Evolutionary conservation across 2,329 filamentous ascomycete genomes (phyloP).

Genomic region (Phialemonium atrogriseum): DNA sequence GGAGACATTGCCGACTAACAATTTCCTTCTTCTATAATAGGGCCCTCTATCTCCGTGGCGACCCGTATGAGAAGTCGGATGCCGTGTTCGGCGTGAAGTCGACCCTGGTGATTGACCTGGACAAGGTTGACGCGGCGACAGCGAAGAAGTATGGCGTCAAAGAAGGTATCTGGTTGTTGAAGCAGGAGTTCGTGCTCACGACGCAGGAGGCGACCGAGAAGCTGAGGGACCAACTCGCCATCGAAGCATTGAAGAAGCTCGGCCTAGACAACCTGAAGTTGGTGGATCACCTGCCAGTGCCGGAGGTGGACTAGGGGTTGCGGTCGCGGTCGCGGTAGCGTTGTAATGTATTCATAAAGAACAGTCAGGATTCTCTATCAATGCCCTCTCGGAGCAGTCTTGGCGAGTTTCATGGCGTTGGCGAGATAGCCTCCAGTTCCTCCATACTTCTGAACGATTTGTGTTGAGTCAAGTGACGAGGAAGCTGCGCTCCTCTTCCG

Average conservation of each 20-base stretch:
- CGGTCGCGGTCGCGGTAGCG: no score
- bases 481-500: constrained; percentile 30
- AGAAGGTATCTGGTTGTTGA: constrained; percentile 55
- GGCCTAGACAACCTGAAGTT: constrained; percentile 65
- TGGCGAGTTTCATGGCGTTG: constrained; percentile 55
- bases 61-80: constrained; percentile 76
- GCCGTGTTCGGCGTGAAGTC: constrained; percentile 84
- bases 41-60: constrained; percentile 67
- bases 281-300: constrained; percentile 67
- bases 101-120: constrained; percentile 61
- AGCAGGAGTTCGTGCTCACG: constrained; percentile 72
- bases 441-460: constrained; percentile 41
- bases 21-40: constrained; percentile 35
- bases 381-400: constrained; percentile 31
- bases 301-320: constrained; percentile 52
- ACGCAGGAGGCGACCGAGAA: constrained; percentile 59
- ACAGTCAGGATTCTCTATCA: constrained; percentile 11
- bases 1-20: no score
- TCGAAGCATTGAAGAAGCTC: constrained; percentile 57
- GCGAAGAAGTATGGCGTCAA: constrained; percentile 55
- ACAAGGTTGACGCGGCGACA: constrained; percentile 40
- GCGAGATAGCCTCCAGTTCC: constrained; percentile 49
- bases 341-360: no score
- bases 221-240: constrained; percentile 56
- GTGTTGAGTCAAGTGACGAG: constrained; percentile 29